Evolutionary conservation across 306 rosid genomes (phyloP).

Genomic region (Parietaria judaica): DNA sequence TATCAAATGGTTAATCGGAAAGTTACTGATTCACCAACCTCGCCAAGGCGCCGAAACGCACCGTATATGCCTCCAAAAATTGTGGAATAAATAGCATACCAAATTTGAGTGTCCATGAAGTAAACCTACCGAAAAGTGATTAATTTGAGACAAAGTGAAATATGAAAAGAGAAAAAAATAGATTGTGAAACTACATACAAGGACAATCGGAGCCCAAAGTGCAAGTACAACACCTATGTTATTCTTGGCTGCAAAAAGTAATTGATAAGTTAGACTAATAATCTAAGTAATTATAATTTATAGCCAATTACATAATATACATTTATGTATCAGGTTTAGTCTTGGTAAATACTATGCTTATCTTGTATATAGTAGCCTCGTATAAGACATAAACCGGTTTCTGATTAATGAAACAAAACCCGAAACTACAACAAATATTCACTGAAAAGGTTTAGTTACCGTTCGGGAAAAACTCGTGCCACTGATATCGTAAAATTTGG

Average conservation of each 20-base stretch:
- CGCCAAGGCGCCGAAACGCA: conserved; percentile 94
- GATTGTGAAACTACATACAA: conserved; percentile 45
- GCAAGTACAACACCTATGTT: conserved; percentile 88
- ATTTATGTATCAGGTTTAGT: no score
- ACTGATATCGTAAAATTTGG: conserved; percentile 35
- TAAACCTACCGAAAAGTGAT: conserved; percentile 53
- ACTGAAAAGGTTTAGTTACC: conserved; percentile 38
- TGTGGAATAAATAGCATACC: conserved; percentile 96
- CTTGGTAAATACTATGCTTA: no score
- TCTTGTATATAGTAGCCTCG: no score
- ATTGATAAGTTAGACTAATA: conserved; percentile 15
- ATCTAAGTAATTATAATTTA: no score
- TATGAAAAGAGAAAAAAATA: conserved; percentile 11
- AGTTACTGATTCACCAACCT: conserved; percentile 50
- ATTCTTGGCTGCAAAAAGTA: conserved; percentile 56
- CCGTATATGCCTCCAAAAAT: conserved; percentile 89
- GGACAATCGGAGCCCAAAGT: conserved; percentile 85
- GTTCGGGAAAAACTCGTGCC: conserved; percentile 95
- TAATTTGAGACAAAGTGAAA: conserved; percentile 10
- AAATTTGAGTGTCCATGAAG: conserved; percentile 97
- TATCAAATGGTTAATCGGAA: conserved; percentile 1
- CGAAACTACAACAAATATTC: no score
- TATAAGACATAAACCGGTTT: no score
- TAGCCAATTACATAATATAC: no score
- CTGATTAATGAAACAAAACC: no score